Evolutionary conservation across 1,284 basidiomycete genomes (phyloP).

Genomic region (Tremellales sp.): DNA sequence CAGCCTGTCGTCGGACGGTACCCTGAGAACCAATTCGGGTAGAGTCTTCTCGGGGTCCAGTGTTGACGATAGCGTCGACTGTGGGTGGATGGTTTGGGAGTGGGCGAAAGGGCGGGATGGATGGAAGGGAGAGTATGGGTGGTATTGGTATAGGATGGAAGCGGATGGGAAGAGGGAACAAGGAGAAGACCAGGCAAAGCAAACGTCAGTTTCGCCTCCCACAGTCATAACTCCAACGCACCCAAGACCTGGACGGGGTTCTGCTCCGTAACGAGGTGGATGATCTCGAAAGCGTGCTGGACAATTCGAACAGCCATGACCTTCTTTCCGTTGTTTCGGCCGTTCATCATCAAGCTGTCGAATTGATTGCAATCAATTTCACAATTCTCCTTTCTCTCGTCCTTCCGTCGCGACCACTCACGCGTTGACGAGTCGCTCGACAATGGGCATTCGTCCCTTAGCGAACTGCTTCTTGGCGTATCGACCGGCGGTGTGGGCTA

Average conservation of each 20-base stretch:
- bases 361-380: constrained; percentile 2
- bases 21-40: constrained; percentile 99
- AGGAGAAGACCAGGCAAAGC: too few species aligned
- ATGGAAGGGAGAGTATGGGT: too few species aligned
- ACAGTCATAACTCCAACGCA: constrained; percentile 10
- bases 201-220: too few species aligned
- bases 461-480: constrained; percentile 99
- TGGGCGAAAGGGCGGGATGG: too few species aligned
- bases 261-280: constrained; percentile 99
- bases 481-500: constrained; percentile 95
- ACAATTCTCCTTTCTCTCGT: not conserved
- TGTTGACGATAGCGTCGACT: constrained; percentile 99
- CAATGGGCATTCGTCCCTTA: constrained; percentile 99
- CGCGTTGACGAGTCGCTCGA: constrained; percentile 98
- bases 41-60: constrained; percentile 98
- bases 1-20: constrained; percentile 98
- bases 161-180: too few species aligned
- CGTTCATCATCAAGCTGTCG: constrained; percentile 96
- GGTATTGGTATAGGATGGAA: not conserved
- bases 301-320: constrained; percentile 99
- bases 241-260: constrained; percentile 92
- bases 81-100: constrained; percentile 54
- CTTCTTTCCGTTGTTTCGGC: constrained; percentile 99
- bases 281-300: constrained; percentile 99
- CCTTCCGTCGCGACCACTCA: constrained; percentile 48